phyloP scores from a whole-genome alignment of 2,329 filamentous ascomycete species.

The Drechslerella dactyloides region DNA sequence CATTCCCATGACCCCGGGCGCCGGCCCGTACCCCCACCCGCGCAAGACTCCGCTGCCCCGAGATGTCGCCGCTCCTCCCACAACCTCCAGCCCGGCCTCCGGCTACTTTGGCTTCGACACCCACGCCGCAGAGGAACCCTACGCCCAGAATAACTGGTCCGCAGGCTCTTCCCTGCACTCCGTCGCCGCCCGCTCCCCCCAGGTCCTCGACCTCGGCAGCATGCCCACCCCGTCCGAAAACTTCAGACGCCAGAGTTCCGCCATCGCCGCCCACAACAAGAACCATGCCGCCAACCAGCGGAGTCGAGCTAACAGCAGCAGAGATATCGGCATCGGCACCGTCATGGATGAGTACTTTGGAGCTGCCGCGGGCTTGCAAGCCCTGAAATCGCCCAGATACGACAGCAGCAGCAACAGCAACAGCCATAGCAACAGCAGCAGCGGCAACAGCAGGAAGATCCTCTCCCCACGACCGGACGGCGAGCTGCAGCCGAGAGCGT shows the following conservation, averaged over 20 bases:
- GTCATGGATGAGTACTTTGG: constrained; percentile 44
- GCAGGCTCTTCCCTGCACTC: constrained; percentile 54
- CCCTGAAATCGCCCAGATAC: constrained; percentile 36
- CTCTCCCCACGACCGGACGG: constrained; percentile 45
- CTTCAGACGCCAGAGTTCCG: constrained; percentile 52
- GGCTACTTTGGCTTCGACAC: constrained; percentile 55
- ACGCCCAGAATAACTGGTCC: constrained; percentile 55
- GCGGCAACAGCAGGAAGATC: constrained; percentile 48
- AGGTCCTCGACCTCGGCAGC: constrained; percentile 53
- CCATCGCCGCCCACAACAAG: constrained; percentile 46
- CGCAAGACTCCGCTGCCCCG: constrained; percentile 38
- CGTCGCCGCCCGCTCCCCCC: constrained; percentile 54
- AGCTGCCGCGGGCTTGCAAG: constrained; percentile 4
- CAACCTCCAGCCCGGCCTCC: constrained; percentile 40
- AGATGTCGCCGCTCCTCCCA: constrained; percentile 16
- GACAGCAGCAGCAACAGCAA: constrained; percentile 42
- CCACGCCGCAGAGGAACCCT: constrained; percentile 52
- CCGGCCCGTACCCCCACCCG: constrained; percentile 25
- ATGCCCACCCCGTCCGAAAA: constrained; percentile 54
- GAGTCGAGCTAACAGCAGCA: constrained; percentile 47
- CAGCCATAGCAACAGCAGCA: constrained; percentile 44
- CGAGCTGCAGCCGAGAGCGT: constrained; percentile 29
- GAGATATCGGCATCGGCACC: constrained; percentile 39
- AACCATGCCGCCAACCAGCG: constrained; percentile 44
- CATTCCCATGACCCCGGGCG: constrained; percentile 47